A percentile compares a stretch with the other conserved stretches of the same genome.
These are phyloP conservation scores for Solanum dulcamara DNA, from an alignment of 257 asterid genomes.

Conservation along the genomic window DNA sequence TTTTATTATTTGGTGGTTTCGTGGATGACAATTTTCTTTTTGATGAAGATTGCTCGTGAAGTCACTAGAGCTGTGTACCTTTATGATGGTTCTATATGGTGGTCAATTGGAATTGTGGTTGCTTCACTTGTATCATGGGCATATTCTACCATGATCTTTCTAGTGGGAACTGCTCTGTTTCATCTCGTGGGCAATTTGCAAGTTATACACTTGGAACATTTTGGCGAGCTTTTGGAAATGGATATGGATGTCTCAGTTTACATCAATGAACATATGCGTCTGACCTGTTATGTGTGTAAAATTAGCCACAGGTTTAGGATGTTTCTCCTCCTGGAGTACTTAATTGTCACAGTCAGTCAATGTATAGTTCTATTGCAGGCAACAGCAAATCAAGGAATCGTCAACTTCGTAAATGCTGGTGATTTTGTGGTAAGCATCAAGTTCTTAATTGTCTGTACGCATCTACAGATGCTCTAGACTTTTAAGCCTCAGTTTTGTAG, in stretches of 20 bases:
- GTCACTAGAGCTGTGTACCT: constrained; percentile 44
- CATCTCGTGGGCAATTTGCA: constrained; percentile 71
- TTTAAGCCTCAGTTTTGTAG: not conserved
- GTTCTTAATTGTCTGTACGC: not conserved
- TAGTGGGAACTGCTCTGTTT: constrained; percentile 59
- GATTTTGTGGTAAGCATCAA: constrained; percentile 54
- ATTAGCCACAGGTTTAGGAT: constrained; percentile 76
- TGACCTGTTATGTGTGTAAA: constrained; percentile 50
- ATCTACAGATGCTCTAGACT: not conserved
- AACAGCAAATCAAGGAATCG: constrained; percentile 53
- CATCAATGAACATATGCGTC: constrained; percentile 71
- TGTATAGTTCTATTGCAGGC: constrained; percentile 54
- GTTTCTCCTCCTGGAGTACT: constrained; percentile 70
- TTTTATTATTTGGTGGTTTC: constrained; percentile 43
- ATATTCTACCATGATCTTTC: constrained; percentile 52
- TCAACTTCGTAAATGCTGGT: constrained; percentile 67
- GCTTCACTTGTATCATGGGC: constrained; percentile 60
- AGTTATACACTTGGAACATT: constrained; percentile 64
- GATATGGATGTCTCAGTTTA: constrained; percentile 65
- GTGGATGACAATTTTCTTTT: constrained; percentile 54
- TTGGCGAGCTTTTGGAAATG: constrained; percentile 57
- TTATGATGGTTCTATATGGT: constrained; percentile 43
- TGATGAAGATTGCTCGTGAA: constrained; percentile 59
- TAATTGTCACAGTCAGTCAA: constrained; percentile 56
- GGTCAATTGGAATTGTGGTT: constrained; percentile 23